Evolutionary conservation across 2,329 filamentous ascomycete species (phyloP).

Genomic region (Venturia carpophila): DNA sequence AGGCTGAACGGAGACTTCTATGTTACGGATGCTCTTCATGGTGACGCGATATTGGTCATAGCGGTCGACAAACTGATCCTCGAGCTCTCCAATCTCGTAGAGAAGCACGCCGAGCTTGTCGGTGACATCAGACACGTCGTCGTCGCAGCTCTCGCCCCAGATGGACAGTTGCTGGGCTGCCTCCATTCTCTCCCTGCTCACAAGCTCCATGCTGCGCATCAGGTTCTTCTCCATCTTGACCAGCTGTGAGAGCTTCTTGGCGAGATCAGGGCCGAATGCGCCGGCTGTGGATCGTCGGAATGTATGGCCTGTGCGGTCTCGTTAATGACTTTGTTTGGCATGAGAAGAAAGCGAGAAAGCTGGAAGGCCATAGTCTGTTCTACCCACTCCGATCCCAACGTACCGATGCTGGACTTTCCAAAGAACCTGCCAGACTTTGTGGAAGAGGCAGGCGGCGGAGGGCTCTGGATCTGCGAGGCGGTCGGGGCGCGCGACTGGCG

Average conservation of each 20-base stretch:
- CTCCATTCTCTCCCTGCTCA: conserved; percentile 95
- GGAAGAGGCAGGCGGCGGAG: conserved; percentile 80
- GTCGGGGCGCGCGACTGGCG: conserved; percentile 94
- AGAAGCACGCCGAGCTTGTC: conserved; percentile 97
- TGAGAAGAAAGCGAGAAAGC: neutral
- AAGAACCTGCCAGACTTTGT: conserved; percentile 90
- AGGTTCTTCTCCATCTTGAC: conserved; percentile 99
- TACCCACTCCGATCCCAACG: conserved; percentile 32
- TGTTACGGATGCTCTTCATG: conserved; percentile 99
- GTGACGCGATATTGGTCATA: conserved; percentile 99
- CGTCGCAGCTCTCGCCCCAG: conserved; percentile 92
- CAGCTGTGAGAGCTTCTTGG: conserved; percentile 94
- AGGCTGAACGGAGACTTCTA: conserved; percentile 95
- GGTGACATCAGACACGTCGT: conserved; percentile 97
- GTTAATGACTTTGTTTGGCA: neutral
- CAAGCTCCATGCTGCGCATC: conserved; percentile 95
- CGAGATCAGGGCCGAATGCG: conserved; percentile 76
- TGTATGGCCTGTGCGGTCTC: conserved; percentile 48
- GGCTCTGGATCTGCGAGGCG: conserved; percentile 84
- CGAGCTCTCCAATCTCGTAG: conserved; percentile 96
- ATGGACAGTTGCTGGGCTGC: conserved; percentile 98
- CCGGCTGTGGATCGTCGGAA: conserved; percentile 68
- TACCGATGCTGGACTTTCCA: conserved; percentile 77
- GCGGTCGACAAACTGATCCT: conserved; percentile 96
- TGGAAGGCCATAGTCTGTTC: neutral